Percentiles rank a stretch among this genome's conserved stretches.
Evolutionary conservation across 2,329 filamentous ascomycete species (phyloP).

Genomic region (Eutypella sp.): DNA sequence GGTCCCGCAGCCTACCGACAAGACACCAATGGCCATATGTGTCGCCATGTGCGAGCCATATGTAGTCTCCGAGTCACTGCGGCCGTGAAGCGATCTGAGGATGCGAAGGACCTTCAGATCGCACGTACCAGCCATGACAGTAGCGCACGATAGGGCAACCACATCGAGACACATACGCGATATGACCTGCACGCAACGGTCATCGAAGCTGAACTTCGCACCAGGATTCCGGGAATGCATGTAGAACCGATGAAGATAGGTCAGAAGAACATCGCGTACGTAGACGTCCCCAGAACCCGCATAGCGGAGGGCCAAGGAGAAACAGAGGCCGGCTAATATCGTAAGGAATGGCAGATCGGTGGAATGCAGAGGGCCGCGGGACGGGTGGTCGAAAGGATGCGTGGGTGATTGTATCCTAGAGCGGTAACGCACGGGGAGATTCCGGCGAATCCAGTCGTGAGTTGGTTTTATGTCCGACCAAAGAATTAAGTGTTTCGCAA

Average conservation of each 20-base stretch:
- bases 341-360: conserved; percentile 90
- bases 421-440: conserved; percentile 67
- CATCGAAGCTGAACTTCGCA: conserved; percentile 62
- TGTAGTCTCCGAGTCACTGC: conserved; percentile 75
- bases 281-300: conserved; percentile 65
- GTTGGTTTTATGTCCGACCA: conserved; percentile 78
- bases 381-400: conserved; percentile 38
- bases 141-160: conserved; percentile 73
- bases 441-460: conserved; percentile 69
- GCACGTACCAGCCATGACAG: conserved; percentile 93
- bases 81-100: conserved; percentile 80
- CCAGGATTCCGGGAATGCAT: conserved; percentile 54
- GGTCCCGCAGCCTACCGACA: conserved; percentile 90
- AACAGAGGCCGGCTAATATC: conserved; percentile 84
- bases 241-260: conserved; percentile 83
- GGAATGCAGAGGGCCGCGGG: conserved; percentile 53
- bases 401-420: conserved; percentile 52
- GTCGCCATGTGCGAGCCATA: conserved; percentile 93
- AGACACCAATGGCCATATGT: conserved; percentile 82
- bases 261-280: conserved; percentile 76
- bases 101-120: conserved; percentile 82
- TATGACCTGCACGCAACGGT: conserved; percentile 75
- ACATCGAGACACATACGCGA: conserved; percentile 89
- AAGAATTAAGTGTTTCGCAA: conserved; percentile 86
- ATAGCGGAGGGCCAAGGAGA: conserved; percentile 68